Evolutionary conservation across 1,284 basidiomycete genomes (phyloP).

Genomic region (Pseudozyma sp.): DNA sequence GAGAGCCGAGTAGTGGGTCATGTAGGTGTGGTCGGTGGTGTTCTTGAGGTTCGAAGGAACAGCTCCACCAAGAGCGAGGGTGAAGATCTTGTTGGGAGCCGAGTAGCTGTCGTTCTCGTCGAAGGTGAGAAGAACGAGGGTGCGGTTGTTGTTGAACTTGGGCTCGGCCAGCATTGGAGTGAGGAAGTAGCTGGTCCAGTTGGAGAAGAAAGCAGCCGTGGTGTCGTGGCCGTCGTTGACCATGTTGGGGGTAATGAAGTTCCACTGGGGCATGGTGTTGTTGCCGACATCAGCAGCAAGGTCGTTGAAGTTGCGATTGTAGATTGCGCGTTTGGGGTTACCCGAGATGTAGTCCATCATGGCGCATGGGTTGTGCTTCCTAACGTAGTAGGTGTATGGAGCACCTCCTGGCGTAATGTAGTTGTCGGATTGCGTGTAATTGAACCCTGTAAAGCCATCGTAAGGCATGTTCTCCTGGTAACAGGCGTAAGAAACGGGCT

Average conservation of each 20-base stretch:
- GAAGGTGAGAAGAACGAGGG: slow-evolving; percentile 75
- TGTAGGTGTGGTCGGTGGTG: slow-evolving; percentile 52
- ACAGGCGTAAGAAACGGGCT: slow-evolving; percentile 70
- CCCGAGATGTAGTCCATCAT: slow-evolving; percentile 72
- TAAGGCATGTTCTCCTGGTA: slow-evolving; percentile 74
- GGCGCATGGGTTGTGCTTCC: slow-evolving; percentile 72
- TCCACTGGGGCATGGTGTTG: slow-evolving; percentile 74
- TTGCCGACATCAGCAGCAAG: slow-evolving; percentile 71
- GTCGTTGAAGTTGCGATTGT: slow-evolving; percentile 77
- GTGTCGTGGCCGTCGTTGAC: slow-evolving; percentile 76
- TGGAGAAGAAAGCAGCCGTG: slow-evolving; percentile 71
- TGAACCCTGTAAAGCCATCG: slow-evolving; percentile 72
- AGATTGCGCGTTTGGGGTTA: slow-evolving; percentile 69
- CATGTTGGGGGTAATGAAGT: slow-evolving; percentile 77
- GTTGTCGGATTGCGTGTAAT: too few species aligned
- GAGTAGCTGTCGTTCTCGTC: slow-evolving; percentile 73
- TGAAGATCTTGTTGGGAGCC: slow-evolving; percentile 62
- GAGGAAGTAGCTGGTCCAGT: slow-evolving; percentile 75
- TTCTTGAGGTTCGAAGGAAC: slow-evolving; percentile 40
- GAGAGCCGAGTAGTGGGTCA: slow-evolving; percentile 76
- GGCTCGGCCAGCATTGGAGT: slow-evolving; percentile 72
- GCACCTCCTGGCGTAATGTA: slow-evolving; percentile 71
- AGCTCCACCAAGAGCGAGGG: slow-evolving; percentile 51
- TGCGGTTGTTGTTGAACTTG: slow-evolving; percentile 73
- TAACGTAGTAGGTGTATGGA: slow-evolving; percentile 69